Percentiles rank a stretch among this genome's conserved stretches.
phyloP scores from a whole-genome alignment of 495 filamentous ascomycete species.

The Parathielavia hyrcaniae region DNA sequence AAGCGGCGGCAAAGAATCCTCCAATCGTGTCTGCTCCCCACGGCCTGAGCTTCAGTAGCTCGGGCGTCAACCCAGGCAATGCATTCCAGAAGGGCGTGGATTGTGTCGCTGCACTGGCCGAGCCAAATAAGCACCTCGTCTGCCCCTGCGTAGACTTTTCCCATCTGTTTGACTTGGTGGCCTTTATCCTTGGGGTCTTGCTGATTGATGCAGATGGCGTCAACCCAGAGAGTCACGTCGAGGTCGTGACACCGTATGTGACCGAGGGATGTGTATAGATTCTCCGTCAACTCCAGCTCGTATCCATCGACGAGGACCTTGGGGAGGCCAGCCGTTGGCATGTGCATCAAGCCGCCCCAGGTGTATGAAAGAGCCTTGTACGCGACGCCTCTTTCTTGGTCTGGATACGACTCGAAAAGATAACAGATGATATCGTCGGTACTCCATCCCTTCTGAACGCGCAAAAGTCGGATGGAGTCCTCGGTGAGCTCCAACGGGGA shows the following conservation, averaged over 20 bases:
- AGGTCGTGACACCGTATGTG: not conserved
- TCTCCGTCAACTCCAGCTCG: not conserved
- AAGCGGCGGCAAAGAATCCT: not conserved
- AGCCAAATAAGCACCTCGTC: slow-evolving; percentile 27
- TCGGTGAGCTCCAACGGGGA: not conserved
- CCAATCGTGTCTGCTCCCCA: not conserved
- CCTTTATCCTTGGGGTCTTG: slow-evolving; percentile 19
- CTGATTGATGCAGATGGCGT: slow-evolving; percentile 18
- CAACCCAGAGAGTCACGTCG: slow-evolving; percentile 2
- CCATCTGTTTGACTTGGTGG: slow-evolving; percentile 30
- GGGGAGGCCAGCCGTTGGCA: not conserved
- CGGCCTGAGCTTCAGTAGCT: not conserved
- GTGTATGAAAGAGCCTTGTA: slow-evolving; percentile 11
- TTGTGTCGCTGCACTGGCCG: slow-evolving; percentile 4
- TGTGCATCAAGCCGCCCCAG: not conserved
- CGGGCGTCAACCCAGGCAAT: slow-evolving; percentile 1
- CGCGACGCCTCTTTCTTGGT: not conserved
- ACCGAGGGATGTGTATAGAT: not conserved
- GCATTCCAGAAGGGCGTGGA: slow-evolving; percentile 5
- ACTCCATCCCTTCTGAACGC: not conserved
- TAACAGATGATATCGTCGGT: not conserved
- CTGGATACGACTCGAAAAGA: slow-evolving; percentile 1
- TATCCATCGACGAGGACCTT: not conserved
- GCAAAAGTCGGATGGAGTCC: slow-evolving; percentile 5
- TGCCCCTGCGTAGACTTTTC: slow-evolving; percentile 23